Conservation (phyloP, 345 rosid species). For the Brassica incana region DNA sequence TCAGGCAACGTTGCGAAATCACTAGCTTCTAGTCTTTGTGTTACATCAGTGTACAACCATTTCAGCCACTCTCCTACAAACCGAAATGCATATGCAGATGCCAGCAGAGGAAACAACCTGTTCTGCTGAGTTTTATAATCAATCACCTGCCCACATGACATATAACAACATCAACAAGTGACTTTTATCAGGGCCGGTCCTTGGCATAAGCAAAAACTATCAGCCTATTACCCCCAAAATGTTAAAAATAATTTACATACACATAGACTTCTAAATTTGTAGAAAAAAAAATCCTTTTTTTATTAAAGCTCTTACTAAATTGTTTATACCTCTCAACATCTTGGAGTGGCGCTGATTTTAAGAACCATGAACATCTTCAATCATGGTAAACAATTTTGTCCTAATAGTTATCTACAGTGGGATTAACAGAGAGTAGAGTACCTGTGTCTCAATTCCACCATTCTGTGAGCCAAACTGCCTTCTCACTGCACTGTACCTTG, state of each 20-base stretch:
- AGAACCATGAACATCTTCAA: neutral
- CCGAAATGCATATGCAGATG: conserved; percentile 95
- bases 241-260: neutral
- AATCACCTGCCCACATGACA: conserved; percentile 60
- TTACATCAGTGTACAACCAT: conserved; percentile 84
- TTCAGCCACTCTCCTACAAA: conserved; percentile 94
- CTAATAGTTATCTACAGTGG: neutral
- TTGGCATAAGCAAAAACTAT: neutral
- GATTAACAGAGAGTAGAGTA: conserved; percentile 24
- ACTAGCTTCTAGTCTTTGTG: conserved; percentile 72
- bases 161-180: conserved; percentile 10
- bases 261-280: neutral
- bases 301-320: neutral
- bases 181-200: neutral
- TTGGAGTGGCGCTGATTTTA: neutral
- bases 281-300: neutral
- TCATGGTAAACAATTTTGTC: neutral
- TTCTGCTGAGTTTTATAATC: conserved; percentile 92
- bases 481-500: conserved; percentile 88
- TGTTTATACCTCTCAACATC: neutral
- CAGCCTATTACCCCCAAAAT: neutral
- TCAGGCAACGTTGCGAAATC: conserved; percentile 92
- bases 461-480: conserved; percentile 85
- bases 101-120: conserved; percentile 89
- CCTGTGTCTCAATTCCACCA: conserved; percentile 82